These are phyloP conservation scores for Musa itinerans DNA, from an alignment of 176 grass and related monocot species.

Conservation along the genomic window DNA sequence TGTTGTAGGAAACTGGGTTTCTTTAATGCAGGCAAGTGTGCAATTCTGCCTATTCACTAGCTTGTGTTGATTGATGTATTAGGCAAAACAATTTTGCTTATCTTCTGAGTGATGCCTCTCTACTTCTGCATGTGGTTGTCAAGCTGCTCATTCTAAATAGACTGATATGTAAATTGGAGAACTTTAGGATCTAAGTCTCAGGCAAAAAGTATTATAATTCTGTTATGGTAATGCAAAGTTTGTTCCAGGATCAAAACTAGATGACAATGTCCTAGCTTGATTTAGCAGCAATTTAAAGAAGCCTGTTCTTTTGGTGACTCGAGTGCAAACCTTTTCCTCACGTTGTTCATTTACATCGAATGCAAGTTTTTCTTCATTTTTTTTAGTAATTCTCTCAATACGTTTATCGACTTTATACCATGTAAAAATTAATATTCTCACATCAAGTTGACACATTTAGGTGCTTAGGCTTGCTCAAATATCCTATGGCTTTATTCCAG, in stretches of 20 bases:
- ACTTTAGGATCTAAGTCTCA: neutral
- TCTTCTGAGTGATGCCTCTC: neutral
- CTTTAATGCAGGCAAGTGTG: slow-evolving; percentile 80
- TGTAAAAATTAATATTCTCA: too few relatives aligned
- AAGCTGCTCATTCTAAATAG: neutral
- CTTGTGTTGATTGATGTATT: neutral
- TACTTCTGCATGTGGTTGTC: neutral
- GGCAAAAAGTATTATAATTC: neutral
- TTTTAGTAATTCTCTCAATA: too few relatives aligned
- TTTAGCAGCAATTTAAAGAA: too few relatives aligned
- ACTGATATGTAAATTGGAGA: neutral
- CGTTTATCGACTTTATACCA: too few relatives aligned
- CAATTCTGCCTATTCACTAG: slow-evolving; percentile 1
- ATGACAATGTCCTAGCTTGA: neutral
- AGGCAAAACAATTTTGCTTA: neutral
- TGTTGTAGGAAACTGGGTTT: slow-evolving; percentile 95
- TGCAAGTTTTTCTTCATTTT: too few relatives aligned
- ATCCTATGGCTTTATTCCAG: too few relatives aligned
- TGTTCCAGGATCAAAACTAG: neutral
- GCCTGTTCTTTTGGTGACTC: too few relatives aligned
- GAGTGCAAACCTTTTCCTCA: too few relatives aligned
- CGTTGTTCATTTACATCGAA: too few relatives aligned
- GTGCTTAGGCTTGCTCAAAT: too few relatives aligned
- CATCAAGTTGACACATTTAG: too few relatives aligned
- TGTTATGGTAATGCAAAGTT: neutral